Conservation (phyloP, 192 early-diverging fungal species). For the Thoreauomyces humboldtii region DNA sequence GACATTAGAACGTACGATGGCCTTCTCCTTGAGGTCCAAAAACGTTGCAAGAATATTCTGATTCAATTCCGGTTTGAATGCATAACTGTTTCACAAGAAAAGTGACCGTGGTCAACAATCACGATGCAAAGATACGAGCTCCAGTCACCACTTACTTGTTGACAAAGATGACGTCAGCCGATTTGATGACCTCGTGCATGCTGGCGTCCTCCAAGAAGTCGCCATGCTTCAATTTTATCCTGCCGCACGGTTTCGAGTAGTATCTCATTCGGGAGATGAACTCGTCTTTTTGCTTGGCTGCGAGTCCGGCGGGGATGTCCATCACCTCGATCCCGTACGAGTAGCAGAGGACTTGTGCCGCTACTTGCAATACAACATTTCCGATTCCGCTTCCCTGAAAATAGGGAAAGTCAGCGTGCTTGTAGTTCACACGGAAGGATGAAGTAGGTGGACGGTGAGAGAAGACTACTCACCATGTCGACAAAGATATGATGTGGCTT, state of each 20-base stretch:
- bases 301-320: conserved; percentile 76
- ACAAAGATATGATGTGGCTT: conserved; percentile 73
- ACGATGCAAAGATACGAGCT: too few relatives aligned
- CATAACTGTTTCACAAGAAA: conserved; percentile 52
- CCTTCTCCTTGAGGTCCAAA: conserved; percentile 86
- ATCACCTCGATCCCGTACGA: conserved; percentile 90
- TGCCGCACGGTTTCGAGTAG: conserved; percentile 46
- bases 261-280: conserved; percentile 75
- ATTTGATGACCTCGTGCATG: conserved; percentile 64
- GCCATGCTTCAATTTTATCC: conserved; percentile 67
- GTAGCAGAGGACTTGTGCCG: conserved; percentile 79
- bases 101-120: too few relatives aligned
- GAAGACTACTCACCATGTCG: conserved; percentile 65
- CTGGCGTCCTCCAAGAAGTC: conserved; percentile 82
- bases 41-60: conserved; percentile 80
- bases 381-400: conserved; percentile 78
- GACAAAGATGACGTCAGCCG: conserved; percentile 90
- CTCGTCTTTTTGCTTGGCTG: conserved; percentile 75
- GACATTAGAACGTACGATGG: conserved; percentile 61
- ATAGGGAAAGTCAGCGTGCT: background rate
- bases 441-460: background rate
- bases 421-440: too few relatives aligned
- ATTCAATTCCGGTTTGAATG: conserved; percentile 83
- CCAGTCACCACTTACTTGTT: conserved; percentile 65
- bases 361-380: conserved; percentile 95